Evolutionary conservation across 2,329 filamentous ascomycete genomes (phyloP).

Genomic region (Aschersonia sp.): DNA sequence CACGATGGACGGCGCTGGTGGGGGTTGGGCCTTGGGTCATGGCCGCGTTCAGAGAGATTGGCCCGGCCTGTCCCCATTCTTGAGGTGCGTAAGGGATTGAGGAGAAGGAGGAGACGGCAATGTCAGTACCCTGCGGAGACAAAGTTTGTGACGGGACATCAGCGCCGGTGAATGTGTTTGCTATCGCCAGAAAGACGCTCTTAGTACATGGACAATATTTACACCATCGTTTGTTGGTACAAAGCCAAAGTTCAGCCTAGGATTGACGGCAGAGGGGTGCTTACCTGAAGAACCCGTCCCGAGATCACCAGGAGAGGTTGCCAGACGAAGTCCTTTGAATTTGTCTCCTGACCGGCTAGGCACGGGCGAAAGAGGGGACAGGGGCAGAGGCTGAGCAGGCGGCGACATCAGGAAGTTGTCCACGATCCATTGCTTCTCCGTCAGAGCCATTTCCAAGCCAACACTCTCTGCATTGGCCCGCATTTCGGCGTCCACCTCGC

Average conservation of each 20-base stretch:
- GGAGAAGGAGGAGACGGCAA: constrained; percentile 21
- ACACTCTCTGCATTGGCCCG: constrained; percentile 66
- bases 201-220: neutral
- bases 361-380: constrained; percentile 49
- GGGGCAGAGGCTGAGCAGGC: constrained; percentile 6
- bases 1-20: constrained; percentile 8
- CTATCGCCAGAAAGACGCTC: constrained; percentile 6
- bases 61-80: constrained; percentile 5
- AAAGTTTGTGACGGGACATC: constrained; percentile 18
- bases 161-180: constrained; percentile 19
- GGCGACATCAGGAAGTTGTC: constrained; percentile 44
- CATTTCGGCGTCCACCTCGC: constrained; percentile 63
- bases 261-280: constrained; percentile 4
- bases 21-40: constrained; percentile 11
- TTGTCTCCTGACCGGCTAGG: constrained; percentile 65
- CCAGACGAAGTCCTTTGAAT: constrained; percentile 62
- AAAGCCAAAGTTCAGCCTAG: too few relatives aligned
- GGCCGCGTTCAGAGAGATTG: constrained; percentile 20
- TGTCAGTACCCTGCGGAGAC: constrained; percentile 16
- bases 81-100: constrained; percentile 11
- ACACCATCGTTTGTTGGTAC: too few relatives aligned
- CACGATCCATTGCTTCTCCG: constrained; percentile 77
- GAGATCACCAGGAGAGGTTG: constrained; percentile 55
- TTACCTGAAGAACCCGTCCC: constrained; percentile 37
- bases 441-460: constrained; percentile 67